Evolutionary conservation across 305 asterid genomes (phyloP).

Genomic region (Nicotiana rustica): DNA sequence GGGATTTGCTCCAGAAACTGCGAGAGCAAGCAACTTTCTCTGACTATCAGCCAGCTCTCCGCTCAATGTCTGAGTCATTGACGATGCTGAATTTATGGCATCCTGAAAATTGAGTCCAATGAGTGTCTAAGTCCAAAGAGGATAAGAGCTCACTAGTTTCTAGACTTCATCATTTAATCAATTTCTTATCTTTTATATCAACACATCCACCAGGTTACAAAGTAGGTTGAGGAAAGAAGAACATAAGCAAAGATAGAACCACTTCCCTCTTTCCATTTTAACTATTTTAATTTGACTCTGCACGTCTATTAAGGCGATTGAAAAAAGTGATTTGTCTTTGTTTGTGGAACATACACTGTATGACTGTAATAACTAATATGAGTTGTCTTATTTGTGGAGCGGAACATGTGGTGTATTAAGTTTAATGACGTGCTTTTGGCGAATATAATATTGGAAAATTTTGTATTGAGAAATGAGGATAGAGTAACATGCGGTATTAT

Average conservation of each 20-base stretch:
- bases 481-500: not conserved
- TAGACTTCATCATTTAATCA: not conserved
- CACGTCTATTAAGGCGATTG: not conserved
- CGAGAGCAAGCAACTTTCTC: constrained; percentile 78
- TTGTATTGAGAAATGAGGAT: not conserved
- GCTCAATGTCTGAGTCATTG: constrained; percentile 77
- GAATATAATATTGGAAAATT: not conserved
- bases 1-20: constrained; percentile 73
- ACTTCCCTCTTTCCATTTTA: constrained; percentile 5
- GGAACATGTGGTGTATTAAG: not conserved
- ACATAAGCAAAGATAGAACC: constrained; percentile 3
- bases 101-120: constrained; percentile 57
- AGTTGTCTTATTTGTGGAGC: not conserved
- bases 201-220: constrained; percentile 30
- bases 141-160: constrained; percentile 18
- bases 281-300: not conserved
- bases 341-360: not conserved
- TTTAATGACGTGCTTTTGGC: not conserved
- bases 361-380: not conserved
- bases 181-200: not conserved
- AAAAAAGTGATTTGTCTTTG: constrained; percentile 20
- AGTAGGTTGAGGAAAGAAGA: constrained; percentile 13
- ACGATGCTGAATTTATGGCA: constrained; percentile 78
- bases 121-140: constrained; percentile 31
- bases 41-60: constrained; percentile 89